Percentiles rank a stretch among this genome's conserved stretches.
These are phyloP conservation scores for Saccharomycopsis sp. DNA, from an alignment of 805 yeast species.

Conservation along the genomic window DNA sequence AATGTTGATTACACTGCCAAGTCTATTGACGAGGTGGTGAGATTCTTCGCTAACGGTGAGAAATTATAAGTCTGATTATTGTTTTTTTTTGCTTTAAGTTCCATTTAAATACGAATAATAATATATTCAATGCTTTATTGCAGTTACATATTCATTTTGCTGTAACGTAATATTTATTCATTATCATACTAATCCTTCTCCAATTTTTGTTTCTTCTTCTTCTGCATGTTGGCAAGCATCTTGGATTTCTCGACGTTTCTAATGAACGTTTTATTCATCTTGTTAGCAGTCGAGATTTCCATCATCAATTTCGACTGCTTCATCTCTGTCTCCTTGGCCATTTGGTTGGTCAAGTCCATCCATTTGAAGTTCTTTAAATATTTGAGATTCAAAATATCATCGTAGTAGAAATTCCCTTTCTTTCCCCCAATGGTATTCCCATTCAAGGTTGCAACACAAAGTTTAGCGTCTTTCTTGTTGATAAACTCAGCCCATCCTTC, in stretches of 20 bases:
- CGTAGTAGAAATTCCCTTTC: conserved; percentile 85
- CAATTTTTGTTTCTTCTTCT: conserved; percentile 37
- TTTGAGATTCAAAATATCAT: conserved; percentile 87
- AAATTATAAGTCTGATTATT: background rate
- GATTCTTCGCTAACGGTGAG: background rate
- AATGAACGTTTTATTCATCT: conserved; percentile 77
- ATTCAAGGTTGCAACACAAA: conserved; percentile 79
- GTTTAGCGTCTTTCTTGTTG: conserved; percentile 78
- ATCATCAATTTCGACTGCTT: conserved; percentile 83
- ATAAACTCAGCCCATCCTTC: conserved; percentile 97
- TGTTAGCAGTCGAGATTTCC: conserved; percentile 83
- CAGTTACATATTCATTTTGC: background rate
- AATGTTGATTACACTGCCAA: conserved; percentile 73
- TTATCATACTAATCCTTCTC: conserved; percentile 25
- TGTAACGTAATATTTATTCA: background rate
- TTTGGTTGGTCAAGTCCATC: conserved; percentile 89
- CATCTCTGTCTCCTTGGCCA: conserved; percentile 81
- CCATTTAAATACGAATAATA: background rate
- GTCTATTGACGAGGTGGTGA: conserved; percentile 45
- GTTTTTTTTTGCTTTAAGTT: background rate
- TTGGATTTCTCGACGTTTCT: conserved; percentile 81
- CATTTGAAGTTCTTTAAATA: conserved; percentile 91
- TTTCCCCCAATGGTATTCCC: conserved; percentile 90
- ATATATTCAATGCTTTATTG: background rate
- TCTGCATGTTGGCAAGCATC: conserved; percentile 63